Base-by-base conservation (phyloP, 371 early-diverging fungal genomes). In the Mucor plumbeus region DNA sequence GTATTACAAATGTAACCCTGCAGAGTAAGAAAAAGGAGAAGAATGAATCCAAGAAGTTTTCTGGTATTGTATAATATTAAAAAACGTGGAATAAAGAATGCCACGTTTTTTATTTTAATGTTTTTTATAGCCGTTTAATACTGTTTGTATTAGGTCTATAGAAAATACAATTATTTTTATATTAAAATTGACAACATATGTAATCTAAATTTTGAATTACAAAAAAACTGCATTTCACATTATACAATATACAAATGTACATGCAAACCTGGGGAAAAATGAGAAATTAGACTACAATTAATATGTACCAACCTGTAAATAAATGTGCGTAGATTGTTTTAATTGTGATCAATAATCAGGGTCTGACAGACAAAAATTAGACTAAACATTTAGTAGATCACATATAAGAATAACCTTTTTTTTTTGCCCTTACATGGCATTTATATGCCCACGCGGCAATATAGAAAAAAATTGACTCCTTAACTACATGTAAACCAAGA, bases 1-100 rank as follows among this genome's bases (percentile, higher is more conserved):
- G 59, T 59, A 40, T 59, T 40, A 59, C 59, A 58, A 17, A 59
- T 43, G 59, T 59, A 59, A 59, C 59, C 59, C 59, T 59, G 59
- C 59, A 59, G 59, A 58, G 39, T 9, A 58, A 58, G 19, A 58
- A 39, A 39, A 58, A 39, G 39, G 39, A 58, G 36, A 58, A 11
- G 36, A 10, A 9, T 38, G 21, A 39, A 19, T 58, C 39, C 39
- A 48, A 48, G 48, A 48, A 48, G 48, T n/a, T 39, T 58, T 58
- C 40, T 58, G 21, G 58, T 40, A 58, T 17, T 39, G 58, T 58
- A 39, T 58, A 39, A 58, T 38, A 58, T 58, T 58, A 58, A 58
- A 58, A 58, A 58, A 50, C 48, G 53, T 63, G 63, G 48, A 48
- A 48, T 48, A 48, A 7, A 19, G 48, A 17, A 48, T 48, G 48